Base-by-base conservation (phyloP, 148 eudicot species). In the Rhododendron griersonianum region DNA sequence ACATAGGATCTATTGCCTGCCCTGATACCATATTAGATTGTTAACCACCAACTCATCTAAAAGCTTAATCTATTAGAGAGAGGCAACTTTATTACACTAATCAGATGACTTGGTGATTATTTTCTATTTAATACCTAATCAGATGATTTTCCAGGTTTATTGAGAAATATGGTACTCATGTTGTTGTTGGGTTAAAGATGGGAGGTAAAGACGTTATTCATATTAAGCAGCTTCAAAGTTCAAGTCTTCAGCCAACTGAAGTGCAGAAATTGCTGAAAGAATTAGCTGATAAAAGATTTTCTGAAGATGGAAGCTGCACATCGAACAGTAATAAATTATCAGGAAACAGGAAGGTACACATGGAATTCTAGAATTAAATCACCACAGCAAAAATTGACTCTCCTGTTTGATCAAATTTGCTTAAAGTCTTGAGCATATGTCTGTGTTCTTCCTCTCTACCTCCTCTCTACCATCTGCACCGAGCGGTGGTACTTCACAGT, bases 121-220 rank as follows among this genome's bases (percentile, higher is more conserved):
- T 74, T 23, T 1, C 3, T 76, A 21, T 39, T 61, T 50, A 48
- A 73, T 41, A 19, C 15, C 35, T 85, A 55, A 65, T 81, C 44
- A 7, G 53, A 51, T 74, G 14, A 28, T 80, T 89, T 90, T 85
- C 80, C 98, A 97, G 99, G 94, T 97, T 97, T 85, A 97, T 97
- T 85, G 98, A 94, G 6, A 95, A 93, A 80, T 95, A 92, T 87
- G 99, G 99, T 81, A 95, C 99, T 50, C 99, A 97, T 90, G 85
- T 97, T 69, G 89, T 97, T 84, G 94, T 93, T 84, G 99, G 99
- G 89, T 94, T 95, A 86, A 96, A 93, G 91, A 96, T 96, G 91
- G 99, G 99, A 80, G 99, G 99, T 75, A 97, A 97, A 89, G 98
- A 97, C 93, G 98, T 93, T 77, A 89, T 97, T 84, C 94, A 97